phyloP scores from a whole-genome alignment of 495 filamentous ascomycete species.

The Aspergillus olivimuriae region DNA sequence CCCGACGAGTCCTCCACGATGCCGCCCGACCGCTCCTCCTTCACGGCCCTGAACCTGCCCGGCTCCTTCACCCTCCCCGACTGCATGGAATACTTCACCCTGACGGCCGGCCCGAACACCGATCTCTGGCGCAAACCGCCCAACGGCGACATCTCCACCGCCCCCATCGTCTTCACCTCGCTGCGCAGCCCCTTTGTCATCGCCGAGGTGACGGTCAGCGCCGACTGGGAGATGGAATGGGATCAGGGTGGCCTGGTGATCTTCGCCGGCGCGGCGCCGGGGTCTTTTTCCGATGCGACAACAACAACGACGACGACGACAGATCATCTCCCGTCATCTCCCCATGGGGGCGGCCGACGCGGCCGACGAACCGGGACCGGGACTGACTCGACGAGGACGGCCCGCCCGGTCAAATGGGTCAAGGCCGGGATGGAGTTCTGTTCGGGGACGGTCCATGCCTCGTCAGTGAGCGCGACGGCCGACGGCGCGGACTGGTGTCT shows the following conservation, averaged over 20 bases:
- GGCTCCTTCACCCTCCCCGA: conserved; percentile 39
- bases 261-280: conserved; percentile 65
- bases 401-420: conserved; percentile 48
- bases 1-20: conserved; percentile 23
- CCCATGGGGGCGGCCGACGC: too few species aligned
- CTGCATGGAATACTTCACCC: conserved; percentile 52
- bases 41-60: conserved; percentile 46
- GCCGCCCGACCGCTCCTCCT: conserved; percentile 46
- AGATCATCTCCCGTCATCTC: too few species aligned
- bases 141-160: conserved; percentile 48
- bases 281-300: conserved; percentile 31
- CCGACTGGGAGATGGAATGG: conserved; percentile 56
- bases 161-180: conserved; percentile 52
- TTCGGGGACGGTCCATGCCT: conserved; percentile 45
- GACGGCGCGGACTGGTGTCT: conserved; percentile 54
- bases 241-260: conserved; percentile 69
- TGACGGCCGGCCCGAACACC: conserved; percentile 51
- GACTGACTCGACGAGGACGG: background rate
- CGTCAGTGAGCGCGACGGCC: conserved; percentile 48
- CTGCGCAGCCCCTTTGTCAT: conserved; percentile 47
- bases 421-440: conserved; percentile 54
- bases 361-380: too few species aligned
- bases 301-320: too few species aligned
- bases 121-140: conserved; percentile 50
- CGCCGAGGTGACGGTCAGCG: conserved; percentile 53